Evolutionary conservation across 2,329 filamentous ascomycete species (phyloP).

Genomic region (Penicillium sp.): DNA sequence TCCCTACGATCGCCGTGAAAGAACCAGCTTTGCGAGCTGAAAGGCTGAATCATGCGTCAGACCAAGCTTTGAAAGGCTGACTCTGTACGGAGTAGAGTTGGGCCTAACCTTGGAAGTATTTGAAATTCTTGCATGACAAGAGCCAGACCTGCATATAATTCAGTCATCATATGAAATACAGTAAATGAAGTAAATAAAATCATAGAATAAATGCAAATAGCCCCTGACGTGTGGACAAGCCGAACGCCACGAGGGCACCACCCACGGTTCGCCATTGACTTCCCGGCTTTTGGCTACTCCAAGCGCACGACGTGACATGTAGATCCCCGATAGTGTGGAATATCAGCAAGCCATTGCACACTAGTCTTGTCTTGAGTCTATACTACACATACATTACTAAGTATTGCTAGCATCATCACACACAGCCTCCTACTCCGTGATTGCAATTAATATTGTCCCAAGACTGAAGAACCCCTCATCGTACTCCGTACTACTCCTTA

Average conservation of each 20-base stretch:
- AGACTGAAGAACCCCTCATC: not conserved
- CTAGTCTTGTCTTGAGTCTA: not conserved
- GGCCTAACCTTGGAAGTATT: not conserved
- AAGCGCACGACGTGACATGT: not conserved
- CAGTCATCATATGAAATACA: too few relatives aligned
- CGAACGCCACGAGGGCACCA: not conserved
- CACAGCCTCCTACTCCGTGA: not conserved
- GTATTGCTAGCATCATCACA: too few relatives aligned
- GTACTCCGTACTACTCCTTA: not conserved
- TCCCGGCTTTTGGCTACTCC: not conserved
- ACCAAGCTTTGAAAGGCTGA: not conserved
- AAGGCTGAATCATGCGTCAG: not conserved
- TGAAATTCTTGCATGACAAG: too few relatives aligned
- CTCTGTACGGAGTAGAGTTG: not conserved
- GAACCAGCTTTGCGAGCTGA: not conserved
- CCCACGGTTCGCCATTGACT: not conserved
- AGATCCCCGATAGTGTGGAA: slow-evolving; percentile 1
- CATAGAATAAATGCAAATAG: too few relatives aligned
- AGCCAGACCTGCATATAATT: not conserved
- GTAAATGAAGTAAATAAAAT: too few relatives aligned
- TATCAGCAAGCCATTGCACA: not conserved
- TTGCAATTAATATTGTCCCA: not conserved
- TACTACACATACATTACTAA: too few relatives aligned
- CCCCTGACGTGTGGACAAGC: not conserved
- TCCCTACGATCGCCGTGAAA: slow-evolving; percentile 4